A percentile compares a stretch with the other conserved stretches of the same genome.
Conservation (phyloP, 2,329 filamentous ascomycete species). For the Ascosphaera acerosa region DNA sequence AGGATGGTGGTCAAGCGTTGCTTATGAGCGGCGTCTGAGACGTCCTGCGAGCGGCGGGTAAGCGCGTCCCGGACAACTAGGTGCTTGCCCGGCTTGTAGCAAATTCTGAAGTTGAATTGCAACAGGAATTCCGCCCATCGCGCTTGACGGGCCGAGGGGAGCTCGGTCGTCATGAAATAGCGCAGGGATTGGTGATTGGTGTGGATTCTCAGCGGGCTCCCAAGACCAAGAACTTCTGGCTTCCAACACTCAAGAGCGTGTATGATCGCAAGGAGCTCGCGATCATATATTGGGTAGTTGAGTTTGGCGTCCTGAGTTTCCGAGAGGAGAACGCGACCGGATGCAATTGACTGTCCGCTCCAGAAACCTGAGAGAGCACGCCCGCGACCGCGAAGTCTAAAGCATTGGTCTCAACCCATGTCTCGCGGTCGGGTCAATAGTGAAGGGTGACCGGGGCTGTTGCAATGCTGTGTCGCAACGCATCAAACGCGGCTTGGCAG, state of each 20-base stretch:
- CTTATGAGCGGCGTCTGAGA: background rate
- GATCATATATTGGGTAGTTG: background rate
- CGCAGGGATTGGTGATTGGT: conserved; percentile 11
- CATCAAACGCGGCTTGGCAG: background rate
- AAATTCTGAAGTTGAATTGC: conserved; percentile 9
- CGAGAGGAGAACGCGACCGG: background rate
- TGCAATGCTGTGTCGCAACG: background rate
- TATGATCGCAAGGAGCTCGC: background rate
- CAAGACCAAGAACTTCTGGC: background rate
- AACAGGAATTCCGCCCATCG: conserved; percentile 8
- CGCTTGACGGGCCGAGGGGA: conserved; percentile 9
- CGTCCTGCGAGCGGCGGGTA: conserved; percentile 7
- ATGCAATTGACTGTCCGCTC: background rate
- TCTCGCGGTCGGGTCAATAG: background rate
- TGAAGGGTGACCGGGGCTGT: background rate
- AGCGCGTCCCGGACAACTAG: conserved; percentile 17
- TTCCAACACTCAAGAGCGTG: background rate
- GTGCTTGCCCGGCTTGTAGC: conserved; percentile 7
- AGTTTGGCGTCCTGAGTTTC: background rate
- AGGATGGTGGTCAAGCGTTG: background rate
- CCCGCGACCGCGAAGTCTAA: background rate
- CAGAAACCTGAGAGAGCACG: background rate
- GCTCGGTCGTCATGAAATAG: conserved; percentile 11
- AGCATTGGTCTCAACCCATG: background rate
- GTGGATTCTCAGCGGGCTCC: conserved; percentile 6